Conservation (phyloP, 1,139 yeast genomes). For the Candida albicans region DNA sequence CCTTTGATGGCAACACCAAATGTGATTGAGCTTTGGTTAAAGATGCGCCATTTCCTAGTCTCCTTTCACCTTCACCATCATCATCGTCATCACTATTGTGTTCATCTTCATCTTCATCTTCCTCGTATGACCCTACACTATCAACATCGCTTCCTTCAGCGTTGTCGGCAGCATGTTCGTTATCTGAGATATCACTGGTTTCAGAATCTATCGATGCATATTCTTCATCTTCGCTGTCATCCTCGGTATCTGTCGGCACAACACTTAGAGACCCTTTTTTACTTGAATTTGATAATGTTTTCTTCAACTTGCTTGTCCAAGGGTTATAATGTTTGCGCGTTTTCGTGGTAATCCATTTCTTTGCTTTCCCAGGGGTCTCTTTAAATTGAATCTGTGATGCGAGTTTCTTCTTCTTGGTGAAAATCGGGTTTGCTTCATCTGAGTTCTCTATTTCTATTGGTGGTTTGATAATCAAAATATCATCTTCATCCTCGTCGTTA, state of each 20-base stretch:
- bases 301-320: conserved; percentile 15
- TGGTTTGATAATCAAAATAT: conserved; percentile 75
- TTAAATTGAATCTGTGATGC: conserved; percentile 20
- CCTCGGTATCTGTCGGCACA: conserved; percentile 12
- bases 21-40: conserved; percentile 35
- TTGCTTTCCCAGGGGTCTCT: conserved; percentile 16
- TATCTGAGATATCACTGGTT: conserved; percentile 11
- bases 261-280: conserved; percentile 16
- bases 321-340: conserved; percentile 13
- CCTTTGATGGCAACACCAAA: conserved; percentile 33
- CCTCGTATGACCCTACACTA: conserved; percentile 17
- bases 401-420: conserved; percentile 22
- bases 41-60: conserved; percentile 16
- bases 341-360: conserved; percentile 10
- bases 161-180: conserved; percentile 18
- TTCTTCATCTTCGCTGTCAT: conserved; percentile 12
- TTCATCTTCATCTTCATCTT: conserved; percentile 17
- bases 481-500: conserved; percentile 59
- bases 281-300: conserved; percentile 24
- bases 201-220: conserved; percentile 18
- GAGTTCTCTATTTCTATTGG: conserved; percentile 68
- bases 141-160: conserved; percentile 17
- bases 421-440: conserved; percentile 33
- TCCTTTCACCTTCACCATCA: conserved; percentile 22
- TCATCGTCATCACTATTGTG: conserved; percentile 19